phyloP scores from a whole-genome alignment of 345 rosid genomes.

The Angophora floribunda region DNA sequence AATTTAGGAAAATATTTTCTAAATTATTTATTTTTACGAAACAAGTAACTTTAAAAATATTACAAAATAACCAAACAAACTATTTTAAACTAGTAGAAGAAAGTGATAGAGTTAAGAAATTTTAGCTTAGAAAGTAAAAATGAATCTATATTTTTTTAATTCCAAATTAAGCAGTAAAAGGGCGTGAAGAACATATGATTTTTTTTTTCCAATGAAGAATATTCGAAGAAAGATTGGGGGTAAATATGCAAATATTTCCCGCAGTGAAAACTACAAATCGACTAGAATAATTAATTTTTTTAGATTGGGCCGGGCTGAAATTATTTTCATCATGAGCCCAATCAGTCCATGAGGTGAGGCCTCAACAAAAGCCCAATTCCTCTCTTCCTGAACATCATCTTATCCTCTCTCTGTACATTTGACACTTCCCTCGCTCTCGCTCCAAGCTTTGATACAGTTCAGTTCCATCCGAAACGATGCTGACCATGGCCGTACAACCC shows the following conservation, averaged over 20 bases:
- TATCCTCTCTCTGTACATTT: neutral
- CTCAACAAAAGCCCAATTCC: neutral
- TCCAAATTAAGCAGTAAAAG: neutral
- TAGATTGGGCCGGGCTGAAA: neutral
- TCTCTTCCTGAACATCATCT: neutral
- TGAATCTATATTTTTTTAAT: neutral
- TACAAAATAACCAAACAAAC: neutral
- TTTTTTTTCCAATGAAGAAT: neutral
- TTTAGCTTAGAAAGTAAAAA: neutral
- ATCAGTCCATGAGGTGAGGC: neutral
- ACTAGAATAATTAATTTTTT: neutral
- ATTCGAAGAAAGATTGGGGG: rapidly evolving
- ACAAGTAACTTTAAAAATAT: neutral
- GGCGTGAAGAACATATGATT: neutral
- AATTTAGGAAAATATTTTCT: neutral
- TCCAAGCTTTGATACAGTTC: neutral
- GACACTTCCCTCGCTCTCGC: neutral
- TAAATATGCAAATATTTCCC: neutral
- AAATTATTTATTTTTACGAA: neutral
- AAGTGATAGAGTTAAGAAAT: neutral
- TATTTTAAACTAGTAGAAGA: neutral
- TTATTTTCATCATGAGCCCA: neutral
- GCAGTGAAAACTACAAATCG: neutral
- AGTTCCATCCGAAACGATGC: neutral
- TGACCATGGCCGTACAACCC: conserved; percentile 20